These are phyloP conservation scores for Trametes sanguinea DNA, from an alignment of 768 basidiomycete species.

Conservation along the genomic window DNA sequence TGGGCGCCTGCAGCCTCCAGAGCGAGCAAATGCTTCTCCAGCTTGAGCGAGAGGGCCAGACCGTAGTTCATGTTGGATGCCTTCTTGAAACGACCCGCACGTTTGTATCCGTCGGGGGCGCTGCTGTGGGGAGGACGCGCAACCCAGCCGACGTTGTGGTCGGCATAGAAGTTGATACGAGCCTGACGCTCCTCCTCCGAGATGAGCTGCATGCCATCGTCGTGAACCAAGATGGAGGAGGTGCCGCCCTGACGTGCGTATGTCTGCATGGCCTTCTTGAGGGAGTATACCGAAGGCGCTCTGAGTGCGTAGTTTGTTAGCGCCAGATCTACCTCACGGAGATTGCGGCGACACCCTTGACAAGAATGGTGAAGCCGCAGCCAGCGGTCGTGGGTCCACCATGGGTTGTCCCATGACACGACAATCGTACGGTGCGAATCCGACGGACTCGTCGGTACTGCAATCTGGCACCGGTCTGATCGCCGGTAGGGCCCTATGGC, in stretches of 20 bases:
- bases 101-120: slow-evolving; percentile 66
- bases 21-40: slow-evolving; percentile 49
- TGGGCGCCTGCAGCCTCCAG: slow-evolving; percentile 47
- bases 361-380: background rate
- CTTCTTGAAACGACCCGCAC: slow-evolving; percentile 92
- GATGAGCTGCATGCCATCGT: slow-evolving; percentile 78
- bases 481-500: no score
- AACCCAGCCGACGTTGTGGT: slow-evolving; percentile 81
- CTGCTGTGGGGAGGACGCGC: slow-evolving; percentile 74
- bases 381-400: no score
- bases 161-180: slow-evolving; percentile 72
- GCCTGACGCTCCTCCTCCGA: slow-evolving; percentile 59
- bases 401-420: background rate
- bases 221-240: slow-evolving; percentile 77
- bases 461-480: background rate
- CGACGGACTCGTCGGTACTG: no score
- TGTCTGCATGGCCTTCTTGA: slow-evolving; percentile 86
- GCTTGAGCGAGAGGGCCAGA: slow-evolving; percentile 61
- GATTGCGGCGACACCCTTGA: background rate
- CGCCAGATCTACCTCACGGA: background rate
- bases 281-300: slow-evolving; percentile 70
- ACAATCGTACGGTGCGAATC: no score
- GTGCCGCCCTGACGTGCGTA: slow-evolving; percentile 89
- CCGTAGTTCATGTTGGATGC: slow-evolving; percentile 92
- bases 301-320: slow-evolving; percentile 38